These are phyloP conservation scores for Elsinoe australis DNA, from an alignment of 2,329 filamentous ascomycete species.

Conservation along the genomic window DNA sequence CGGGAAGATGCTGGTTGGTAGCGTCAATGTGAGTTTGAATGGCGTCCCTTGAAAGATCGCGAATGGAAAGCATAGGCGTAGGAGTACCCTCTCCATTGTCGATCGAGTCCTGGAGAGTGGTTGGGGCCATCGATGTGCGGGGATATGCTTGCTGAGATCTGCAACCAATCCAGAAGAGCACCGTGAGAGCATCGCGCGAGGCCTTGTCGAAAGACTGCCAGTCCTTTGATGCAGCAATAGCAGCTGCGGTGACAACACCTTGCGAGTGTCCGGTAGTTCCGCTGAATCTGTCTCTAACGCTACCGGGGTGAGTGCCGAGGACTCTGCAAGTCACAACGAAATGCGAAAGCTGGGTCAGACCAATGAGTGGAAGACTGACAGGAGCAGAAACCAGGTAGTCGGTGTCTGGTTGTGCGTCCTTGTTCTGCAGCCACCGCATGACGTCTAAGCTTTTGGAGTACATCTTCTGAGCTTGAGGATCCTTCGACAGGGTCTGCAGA, in stretches of 20 bases:
- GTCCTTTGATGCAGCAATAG: conserved; percentile 79
- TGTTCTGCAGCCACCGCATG: conserved; percentile 83
- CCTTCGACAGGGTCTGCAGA: conserved; percentile 73
- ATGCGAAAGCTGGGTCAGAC: conserved; percentile 89
- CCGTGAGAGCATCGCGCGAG: conserved; percentile 71
- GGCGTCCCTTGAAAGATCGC: conserved; percentile 77
- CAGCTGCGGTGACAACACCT: conserved; percentile 86
- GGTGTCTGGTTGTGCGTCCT: conserved; percentile 81
- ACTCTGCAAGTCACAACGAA: conserved; percentile 92
- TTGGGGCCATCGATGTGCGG: conserved; percentile 83
- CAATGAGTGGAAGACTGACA: conserved; percentile 92
- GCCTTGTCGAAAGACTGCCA: conserved; percentile 88
- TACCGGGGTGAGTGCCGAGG: conserved; percentile 79
- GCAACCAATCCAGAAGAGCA: conserved; percentile 97
- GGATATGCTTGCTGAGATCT: conserved; percentile 97
- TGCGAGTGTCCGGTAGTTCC: conserved; percentile 96
- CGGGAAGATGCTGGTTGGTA: conserved; percentile 90
- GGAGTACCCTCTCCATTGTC: conserved; percentile 92
- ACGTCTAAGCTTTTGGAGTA: conserved; percentile 96
- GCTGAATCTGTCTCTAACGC: conserved; percentile 73
- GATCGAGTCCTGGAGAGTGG: conserved; percentile 82
- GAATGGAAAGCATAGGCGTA: conserved; percentile 96
- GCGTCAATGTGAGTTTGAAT: conserved; percentile 95
- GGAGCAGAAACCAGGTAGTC: conserved; percentile 93
- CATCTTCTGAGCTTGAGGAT: conserved; percentile 84